A percentile compares a stretch with the other conserved stretches of the same genome.
phyloP scores from a whole-genome alignment of 75 land plant genomes.

The Pinus taeda region DNA sequence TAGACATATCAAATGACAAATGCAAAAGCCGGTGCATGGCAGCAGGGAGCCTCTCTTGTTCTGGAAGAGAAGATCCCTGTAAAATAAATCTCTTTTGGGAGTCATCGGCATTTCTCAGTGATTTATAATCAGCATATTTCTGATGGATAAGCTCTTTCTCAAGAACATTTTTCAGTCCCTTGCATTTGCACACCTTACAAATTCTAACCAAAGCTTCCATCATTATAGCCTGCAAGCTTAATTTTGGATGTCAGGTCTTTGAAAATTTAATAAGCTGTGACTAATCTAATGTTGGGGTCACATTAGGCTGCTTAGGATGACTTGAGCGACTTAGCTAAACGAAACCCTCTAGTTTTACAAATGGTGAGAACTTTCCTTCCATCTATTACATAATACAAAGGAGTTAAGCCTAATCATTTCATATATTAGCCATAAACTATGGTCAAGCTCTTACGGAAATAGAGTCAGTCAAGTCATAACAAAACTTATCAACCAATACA shows the following conservation, averaged over 20 bases:
- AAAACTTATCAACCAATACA: too few relatives aligned
- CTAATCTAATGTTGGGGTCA: too few relatives aligned
- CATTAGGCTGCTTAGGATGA: too few relatives aligned
- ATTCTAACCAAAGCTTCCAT: slow-evolving; percentile 83
- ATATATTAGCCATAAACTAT: too few relatives aligned
- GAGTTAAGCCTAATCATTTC: not conserved
- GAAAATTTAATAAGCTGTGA: not conserved
- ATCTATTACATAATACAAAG: slow-evolving; percentile 1
- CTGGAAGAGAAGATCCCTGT: slow-evolving; percentile 80
- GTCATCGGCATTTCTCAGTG: slow-evolving; percentile 64
- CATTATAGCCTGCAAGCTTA: too few relatives aligned
- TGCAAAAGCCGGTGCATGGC: slow-evolving; percentile 59
- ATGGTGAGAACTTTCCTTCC: slow-evolving; percentile 46
- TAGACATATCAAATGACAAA: slow-evolving; percentile 45
- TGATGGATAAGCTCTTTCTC: slow-evolving; percentile 78
- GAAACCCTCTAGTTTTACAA: slow-evolving; percentile 26
- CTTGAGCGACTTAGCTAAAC: too few relatives aligned
- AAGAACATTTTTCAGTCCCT: slow-evolving; percentile 45
- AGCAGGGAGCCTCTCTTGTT: slow-evolving; percentile 73
- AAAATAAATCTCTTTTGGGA: slow-evolving; percentile 85
- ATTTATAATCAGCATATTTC: slow-evolving; percentile 78
- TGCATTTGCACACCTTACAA: slow-evolving; percentile 86
- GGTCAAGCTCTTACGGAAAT: too few relatives aligned
- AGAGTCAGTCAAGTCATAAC: too few relatives aligned
- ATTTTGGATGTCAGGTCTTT: not conserved